Conservation (phyloP, 2,329 filamentous ascomycete species). For the Fusarium tjaetaba region DNA sequence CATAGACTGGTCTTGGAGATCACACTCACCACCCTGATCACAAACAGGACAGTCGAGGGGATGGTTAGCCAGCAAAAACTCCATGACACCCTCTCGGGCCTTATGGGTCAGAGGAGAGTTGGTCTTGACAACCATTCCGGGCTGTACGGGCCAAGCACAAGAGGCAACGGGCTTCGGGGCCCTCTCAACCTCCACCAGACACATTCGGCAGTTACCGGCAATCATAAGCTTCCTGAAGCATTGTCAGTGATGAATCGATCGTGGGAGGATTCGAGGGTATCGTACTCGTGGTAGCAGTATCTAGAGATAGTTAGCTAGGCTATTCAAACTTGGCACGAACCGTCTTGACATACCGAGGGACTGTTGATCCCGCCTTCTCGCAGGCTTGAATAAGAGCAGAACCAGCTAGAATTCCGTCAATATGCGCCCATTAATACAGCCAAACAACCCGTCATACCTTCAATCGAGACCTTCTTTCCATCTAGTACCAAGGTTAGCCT, state of each 20-base stretch:
- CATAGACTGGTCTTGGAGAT: constrained; percentile 99
- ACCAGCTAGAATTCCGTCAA: constrained; percentile 73
- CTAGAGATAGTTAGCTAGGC: constrained; percentile 58
- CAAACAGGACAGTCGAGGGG: constrained; percentile 97
- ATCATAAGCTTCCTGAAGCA: constrained; percentile 89
- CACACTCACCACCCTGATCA: constrained; percentile 98
- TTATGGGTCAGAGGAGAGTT: constrained; percentile 97
- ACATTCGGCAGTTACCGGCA: constrained; percentile 99
- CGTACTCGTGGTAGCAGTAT: constrained; percentile 99
- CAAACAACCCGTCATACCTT: constrained; percentile 70
- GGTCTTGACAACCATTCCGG: constrained; percentile 99
- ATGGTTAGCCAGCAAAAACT: constrained; percentile 96
- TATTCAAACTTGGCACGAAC: constrained; percentile 27
- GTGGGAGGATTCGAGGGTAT: constrained; percentile 44
- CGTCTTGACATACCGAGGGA: constrained; percentile 74
- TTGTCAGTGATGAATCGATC: constrained; percentile 54
- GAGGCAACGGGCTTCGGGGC: constrained; percentile 97
- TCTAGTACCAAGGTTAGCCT: constrained; percentile 65
- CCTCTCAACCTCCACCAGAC: constrained; percentile 95
- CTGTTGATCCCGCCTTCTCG: constrained; percentile 92
- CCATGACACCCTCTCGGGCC: constrained; percentile 98
- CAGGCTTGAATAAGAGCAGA: constrained; percentile 98
- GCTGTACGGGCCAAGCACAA: constrained; percentile 98
- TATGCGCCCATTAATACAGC: constrained; percentile 28
- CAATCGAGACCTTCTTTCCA: constrained; percentile 97